A percentile compares a stretch with the other conserved stretches of the same genome.
Conservation (phyloP, 805 yeast species). For the Starmerella riodocensis region DNA sequence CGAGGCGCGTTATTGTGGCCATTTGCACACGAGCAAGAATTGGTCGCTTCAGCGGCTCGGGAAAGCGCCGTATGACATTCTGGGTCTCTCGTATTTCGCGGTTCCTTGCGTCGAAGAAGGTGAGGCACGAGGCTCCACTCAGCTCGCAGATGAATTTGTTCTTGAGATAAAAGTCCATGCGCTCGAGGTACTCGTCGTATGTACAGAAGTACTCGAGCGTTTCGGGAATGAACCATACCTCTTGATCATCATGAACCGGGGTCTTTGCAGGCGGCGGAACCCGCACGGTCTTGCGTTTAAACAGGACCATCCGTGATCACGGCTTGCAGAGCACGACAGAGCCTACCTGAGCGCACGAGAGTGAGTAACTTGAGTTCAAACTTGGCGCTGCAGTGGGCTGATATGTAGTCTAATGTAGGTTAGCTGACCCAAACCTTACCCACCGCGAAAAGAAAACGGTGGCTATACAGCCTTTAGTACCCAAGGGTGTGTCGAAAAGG, state of each 20-base stretch:
- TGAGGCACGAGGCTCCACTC: slow-evolving; percentile 82
- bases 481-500: no score
- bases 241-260: slow-evolving; percentile 30
- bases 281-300: slow-evolving; percentile 28
- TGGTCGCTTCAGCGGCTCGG: slow-evolving; percentile 84
- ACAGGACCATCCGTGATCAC: slow-evolving; percentile 27
- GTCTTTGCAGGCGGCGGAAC: slow-evolving; percentile 21
- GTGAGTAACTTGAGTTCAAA: no score
- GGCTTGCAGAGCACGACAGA: no score
- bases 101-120: slow-evolving; percentile 76
- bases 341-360: no score
- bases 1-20: slow-evolving; percentile 67
- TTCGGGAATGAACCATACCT: slow-evolving; percentile 69
- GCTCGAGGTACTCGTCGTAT: slow-evolving; percentile 60
- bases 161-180: slow-evolving; percentile 30
- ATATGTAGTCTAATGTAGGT: not conserved
- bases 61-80: slow-evolving; percentile 66
- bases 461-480: no score
- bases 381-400: not conserved
- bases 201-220: slow-evolving; percentile 79
- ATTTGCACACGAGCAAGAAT: slow-evolving; percentile 76
- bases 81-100: slow-evolving; percentile 44
- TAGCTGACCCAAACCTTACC: no score
- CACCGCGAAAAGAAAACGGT: no score
- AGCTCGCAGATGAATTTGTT: slow-evolving; percentile 89